These are phyloP conservation scores for Pelargonium cotyledonis DNA, from an alignment of 441 rosid species.

Conservation along the genomic window DNA sequence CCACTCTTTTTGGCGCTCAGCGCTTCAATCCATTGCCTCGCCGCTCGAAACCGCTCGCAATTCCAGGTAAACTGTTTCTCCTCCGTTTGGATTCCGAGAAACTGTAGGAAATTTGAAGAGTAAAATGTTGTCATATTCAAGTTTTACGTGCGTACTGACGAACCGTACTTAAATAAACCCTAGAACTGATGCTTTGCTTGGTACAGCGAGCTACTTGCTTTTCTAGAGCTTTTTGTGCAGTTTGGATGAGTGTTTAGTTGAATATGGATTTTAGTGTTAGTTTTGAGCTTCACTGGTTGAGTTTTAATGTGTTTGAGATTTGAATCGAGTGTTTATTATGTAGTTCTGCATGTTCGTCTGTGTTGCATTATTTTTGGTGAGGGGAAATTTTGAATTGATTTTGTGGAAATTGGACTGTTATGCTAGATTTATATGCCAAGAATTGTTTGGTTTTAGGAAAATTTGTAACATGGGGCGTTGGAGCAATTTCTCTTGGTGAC, in stretches of 20 bases:
- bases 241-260: too few relatives aligned
- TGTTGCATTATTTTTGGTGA: too few relatives aligned
- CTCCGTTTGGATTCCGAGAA: conserved; percentile 12
- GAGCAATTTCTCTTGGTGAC: too few relatives aligned
- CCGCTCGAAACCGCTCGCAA: conserved; percentile 12
- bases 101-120: background rate
- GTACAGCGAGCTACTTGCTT: background rate
- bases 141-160: background rate
- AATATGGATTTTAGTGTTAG: background rate
- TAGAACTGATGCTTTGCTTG: background rate
- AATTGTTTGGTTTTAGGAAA: too few relatives aligned
- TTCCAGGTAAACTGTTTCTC: conserved; percentile 26
- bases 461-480: too few relatives aligned
- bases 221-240: background rate
- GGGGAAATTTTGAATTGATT: background rate
- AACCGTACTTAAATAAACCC: too few relatives aligned
- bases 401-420: background rate
- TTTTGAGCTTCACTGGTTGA: background rate
- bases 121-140: background rate
- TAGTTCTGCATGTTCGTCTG: background rate
- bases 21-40: conserved; percentile 21
- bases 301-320: background rate
- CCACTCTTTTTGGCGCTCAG: conserved; percentile 25
- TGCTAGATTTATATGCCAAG: background rate
- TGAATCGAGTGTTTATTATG: background rate